These are phyloP conservation scores for Pseudoneurospora amorphoporcata DNA, from an alignment of 495 filamentous ascomycete species.

Conservation along the genomic window DNA sequence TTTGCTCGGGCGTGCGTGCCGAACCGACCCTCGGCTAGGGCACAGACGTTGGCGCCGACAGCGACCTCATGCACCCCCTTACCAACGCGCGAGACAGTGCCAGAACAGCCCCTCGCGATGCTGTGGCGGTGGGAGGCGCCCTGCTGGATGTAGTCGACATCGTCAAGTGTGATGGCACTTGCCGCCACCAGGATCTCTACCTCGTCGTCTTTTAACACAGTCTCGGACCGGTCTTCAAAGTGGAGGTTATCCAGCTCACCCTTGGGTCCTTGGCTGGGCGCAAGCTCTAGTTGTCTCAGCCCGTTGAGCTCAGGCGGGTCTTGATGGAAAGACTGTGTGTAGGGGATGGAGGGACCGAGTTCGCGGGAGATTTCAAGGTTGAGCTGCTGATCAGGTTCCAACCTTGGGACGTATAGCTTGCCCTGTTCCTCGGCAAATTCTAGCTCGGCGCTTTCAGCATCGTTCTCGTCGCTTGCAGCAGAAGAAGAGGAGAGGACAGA, in stretches of 20 bases:
- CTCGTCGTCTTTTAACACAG: slow-evolving; percentile 19
- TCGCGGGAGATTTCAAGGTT: slow-evolving; percentile 24
- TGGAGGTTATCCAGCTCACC: slow-evolving; percentile 10
- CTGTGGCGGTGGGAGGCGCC: background rate
- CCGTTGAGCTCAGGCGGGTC: background rate
- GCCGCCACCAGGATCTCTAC: slow-evolving; percentile 34
- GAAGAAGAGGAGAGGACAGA: slow-evolving; percentile 12
- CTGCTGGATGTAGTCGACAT: slow-evolving; percentile 32
- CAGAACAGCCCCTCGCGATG: slow-evolving; percentile 28
- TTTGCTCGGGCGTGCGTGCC: slow-evolving; percentile 16
- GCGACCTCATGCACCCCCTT: slow-evolving; percentile 22
- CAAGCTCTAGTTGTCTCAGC: slow-evolving; percentile 16
- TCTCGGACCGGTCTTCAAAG: slow-evolving; percentile 20
- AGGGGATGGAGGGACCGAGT: slow-evolving; percentile 23
- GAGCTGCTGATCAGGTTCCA: slow-evolving; percentile 27
- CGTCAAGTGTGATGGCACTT: slow-evolving; percentile 11
- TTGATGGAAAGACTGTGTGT: slow-evolving; percentile 22
- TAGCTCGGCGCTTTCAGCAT: slow-evolving; percentile 17
- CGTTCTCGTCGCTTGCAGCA: background rate
- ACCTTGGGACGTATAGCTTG: slow-evolving; percentile 26
- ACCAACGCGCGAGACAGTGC: slow-evolving; percentile 32
- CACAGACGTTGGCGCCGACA: slow-evolving; percentile 32
- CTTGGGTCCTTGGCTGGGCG: slow-evolving; percentile 1
- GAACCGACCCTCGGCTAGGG: slow-evolving; percentile 17
- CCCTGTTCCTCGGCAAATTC: slow-evolving; percentile 31